These are phyloP conservation scores for Clarkia xantiana DNA, from an alignment of 345 rosid species.

Conservation along the genomic window DNA sequence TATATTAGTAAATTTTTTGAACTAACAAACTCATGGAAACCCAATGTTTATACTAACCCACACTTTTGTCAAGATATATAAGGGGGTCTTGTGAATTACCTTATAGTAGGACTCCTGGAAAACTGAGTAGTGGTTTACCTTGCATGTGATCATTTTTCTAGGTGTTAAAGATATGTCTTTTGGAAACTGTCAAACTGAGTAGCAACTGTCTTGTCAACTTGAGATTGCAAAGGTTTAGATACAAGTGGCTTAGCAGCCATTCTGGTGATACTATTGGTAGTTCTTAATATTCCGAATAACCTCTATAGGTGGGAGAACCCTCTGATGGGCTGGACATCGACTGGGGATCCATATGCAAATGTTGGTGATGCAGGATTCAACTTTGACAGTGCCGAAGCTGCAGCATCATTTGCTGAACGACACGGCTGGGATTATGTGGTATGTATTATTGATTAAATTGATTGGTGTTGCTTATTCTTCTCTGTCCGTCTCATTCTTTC, in stretches of 20 bases:
- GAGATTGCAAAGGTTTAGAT: too few species aligned
- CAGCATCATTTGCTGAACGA: conserved; percentile 69
- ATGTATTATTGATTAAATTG: conserved; percentile 5
- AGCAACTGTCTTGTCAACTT: too few species aligned
- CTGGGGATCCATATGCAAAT: conserved; percentile 98
- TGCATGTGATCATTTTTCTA: too few species aligned
- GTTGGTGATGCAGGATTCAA: conserved; percentile 76
- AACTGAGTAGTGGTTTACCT: too few species aligned
- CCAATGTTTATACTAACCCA: too few species aligned
- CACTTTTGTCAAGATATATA: too few species aligned
- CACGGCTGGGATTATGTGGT: conserved; percentile 93
- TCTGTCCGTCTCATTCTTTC: not conserved
- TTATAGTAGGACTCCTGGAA: too few species aligned
- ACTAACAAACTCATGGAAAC: too few species aligned
- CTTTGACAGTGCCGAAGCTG: conserved; percentile 75
- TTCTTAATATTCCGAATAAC: not conserved
- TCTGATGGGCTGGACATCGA: conserved; percentile 99
- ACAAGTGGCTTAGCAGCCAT: not conserved
- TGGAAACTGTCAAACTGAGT: too few species aligned
- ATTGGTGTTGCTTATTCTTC: not conserved
- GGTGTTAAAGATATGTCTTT: too few species aligned
- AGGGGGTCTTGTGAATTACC: too few species aligned
- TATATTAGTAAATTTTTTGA: too few species aligned
- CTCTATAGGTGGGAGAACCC: conserved; percentile 92
- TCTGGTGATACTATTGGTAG: not conserved